Base-by-base conservation (phyloP, 148 eudicot genomes). In the Cornus controversa region DNA sequence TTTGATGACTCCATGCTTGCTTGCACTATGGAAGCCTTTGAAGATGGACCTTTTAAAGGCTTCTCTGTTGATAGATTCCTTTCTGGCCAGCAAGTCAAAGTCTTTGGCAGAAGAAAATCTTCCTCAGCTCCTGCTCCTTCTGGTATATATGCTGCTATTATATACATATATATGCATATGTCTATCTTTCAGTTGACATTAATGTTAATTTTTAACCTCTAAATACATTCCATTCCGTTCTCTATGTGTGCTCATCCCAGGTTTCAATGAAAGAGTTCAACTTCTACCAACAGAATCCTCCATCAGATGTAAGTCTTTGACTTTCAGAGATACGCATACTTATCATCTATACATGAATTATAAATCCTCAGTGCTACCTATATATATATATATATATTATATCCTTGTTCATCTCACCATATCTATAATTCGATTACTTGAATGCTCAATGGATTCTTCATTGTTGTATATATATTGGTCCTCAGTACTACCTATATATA, bases 1-100 rank as follows among this genome's bases (percentile, higher is more conserved):
- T 83, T 93, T 37, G 98, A 93, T 78, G 96, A 93, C 11, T 82
- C 96, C 7, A 88, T 90, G 96, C 92, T 91, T 24, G 91, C 91
- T 79, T 91, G 90, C 54, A 73, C 92, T 6, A 75, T 93, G 83
- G 98, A 93, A 72, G 80, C 84, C 8, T 91, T 87, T 66, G 93
- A 90, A 75, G 96, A 90, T 37, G 97, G 91, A 5, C 86, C 91
- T 2, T 78, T 86, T 18, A 90, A 83, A 77, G 96, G 96, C 10
- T 90, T 93, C 29, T 90, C 96, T 18, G 88, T 93, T 62, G 98
- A 93, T 79, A 85, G 91, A 72, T 93, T 93, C 70, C 74, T 81
- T 36, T 67, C 91, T 34, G 98, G 98, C 5, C 93, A 90, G 34
- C 98, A 90, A 34, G 76, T 93, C 75, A 93, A 93, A 83, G 94